These are phyloP conservation scores for Sequoia sempervirens DNA, from an alignment of 75 land plant species.

Conservation along the genomic window DNA sequence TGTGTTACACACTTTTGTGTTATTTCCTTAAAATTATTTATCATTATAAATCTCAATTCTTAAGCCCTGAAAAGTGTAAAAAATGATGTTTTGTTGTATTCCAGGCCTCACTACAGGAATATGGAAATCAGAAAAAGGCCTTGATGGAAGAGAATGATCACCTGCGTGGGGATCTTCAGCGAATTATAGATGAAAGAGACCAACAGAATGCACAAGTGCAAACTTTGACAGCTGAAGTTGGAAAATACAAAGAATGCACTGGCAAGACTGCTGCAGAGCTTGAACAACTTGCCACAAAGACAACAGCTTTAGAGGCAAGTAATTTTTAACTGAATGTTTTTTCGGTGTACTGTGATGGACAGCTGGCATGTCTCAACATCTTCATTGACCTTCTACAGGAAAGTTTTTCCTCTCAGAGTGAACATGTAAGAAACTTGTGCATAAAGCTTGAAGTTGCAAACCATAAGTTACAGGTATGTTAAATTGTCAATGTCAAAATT, in stretches of 20 bases:
- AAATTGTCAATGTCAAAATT: neutral
- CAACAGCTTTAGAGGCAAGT: conserved; percentile 38
- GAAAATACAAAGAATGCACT: conserved; percentile 36
- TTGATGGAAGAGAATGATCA: conserved; percentile 27
- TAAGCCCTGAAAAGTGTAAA: neutral
- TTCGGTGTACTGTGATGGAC: neutral
- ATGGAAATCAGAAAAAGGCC: conserved; percentile 15
- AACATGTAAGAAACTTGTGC: conserved; percentile 30
- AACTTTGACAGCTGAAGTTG: conserved; percentile 29
- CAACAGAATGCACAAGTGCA: conserved; percentile 24
- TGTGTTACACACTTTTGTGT: neutral
- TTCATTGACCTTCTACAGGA: conserved; percentile 21
- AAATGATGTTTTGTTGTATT: neutral
- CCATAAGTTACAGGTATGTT: conserved; percentile 33
- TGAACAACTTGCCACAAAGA: conserved; percentile 29
- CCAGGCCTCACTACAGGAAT: conserved; percentile 34
- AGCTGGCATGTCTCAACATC: neutral
- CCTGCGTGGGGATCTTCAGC: conserved; percentile 35
- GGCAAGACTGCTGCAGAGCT: conserved; percentile 45
- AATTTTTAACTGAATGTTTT: conserved; percentile 1
- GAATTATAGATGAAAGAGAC: conserved; percentile 28
- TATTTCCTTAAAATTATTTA: neutral
- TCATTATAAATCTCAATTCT: neutral
- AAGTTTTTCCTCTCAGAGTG: conserved; percentile 34
- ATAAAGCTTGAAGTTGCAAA: conserved; percentile 36